phyloP scores from a whole-genome alignment of 2,329 filamentous ascomycete species.

The Botrytis porri region DNA sequence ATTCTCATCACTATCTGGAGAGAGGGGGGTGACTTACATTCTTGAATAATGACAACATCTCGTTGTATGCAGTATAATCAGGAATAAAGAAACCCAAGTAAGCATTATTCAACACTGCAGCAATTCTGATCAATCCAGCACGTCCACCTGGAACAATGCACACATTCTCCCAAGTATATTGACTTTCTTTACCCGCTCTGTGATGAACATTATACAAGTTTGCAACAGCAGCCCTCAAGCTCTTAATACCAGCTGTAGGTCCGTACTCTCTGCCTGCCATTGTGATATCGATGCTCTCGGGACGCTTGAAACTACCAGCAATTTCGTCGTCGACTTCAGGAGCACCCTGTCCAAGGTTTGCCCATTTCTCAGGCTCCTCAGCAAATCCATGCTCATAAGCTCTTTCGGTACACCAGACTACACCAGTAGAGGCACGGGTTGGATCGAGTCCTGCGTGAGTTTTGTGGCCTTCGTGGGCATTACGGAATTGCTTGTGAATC shows the following conservation, averaged over 20 bases:
- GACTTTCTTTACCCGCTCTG: conserved; percentile 77
- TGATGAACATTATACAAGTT: conserved; percentile 92
- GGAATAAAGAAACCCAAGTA: conserved; percentile 93
- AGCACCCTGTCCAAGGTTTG: conserved; percentile 90
- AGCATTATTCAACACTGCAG: conserved; percentile 87
- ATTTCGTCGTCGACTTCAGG: conserved; percentile 95
- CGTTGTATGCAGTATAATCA: conserved; percentile 95
- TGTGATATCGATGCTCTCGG: conserved; percentile 72
- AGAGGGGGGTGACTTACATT: conserved; percentile 55
- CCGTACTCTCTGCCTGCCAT: conserved; percentile 84
- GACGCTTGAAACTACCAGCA: conserved; percentile 80
- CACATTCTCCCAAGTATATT: conserved; percentile 98
- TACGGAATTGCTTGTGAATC: conserved; percentile 84
- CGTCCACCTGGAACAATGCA: conserved; percentile 92
- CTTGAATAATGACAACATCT: conserved; percentile 93
- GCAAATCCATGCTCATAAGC: conserved; percentile 85
- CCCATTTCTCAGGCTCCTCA: conserved; percentile 80
- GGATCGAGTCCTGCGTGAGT: conserved; percentile 89
- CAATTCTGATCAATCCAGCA: conserved; percentile 90
- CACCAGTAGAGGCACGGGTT: conserved; percentile 83
- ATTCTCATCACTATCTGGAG: background rate
- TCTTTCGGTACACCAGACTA: conserved; percentile 88
- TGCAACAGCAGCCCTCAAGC: conserved; percentile 83
- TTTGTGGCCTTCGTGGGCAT: conserved; percentile 85
- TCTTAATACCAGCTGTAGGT: conserved; percentile 90